Conservation (phyloP, 2,329 filamentous ascomycete species). For the Colletotrichum orchidophilum region DNA sequence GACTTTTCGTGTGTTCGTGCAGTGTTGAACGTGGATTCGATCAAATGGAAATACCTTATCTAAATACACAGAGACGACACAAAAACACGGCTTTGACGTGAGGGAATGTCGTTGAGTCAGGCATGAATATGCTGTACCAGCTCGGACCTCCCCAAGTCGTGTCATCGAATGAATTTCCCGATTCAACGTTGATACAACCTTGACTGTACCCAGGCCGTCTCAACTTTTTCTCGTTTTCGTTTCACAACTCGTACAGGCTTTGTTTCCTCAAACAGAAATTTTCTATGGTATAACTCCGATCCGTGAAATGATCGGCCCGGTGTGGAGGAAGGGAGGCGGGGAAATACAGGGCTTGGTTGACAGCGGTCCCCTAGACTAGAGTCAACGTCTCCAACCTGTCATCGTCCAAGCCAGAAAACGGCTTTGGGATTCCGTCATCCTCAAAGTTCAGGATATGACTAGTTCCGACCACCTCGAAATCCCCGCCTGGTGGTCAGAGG, state of each 20-base stretch:
- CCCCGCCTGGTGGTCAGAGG: not conserved
- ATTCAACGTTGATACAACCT: constrained; percentile 19
- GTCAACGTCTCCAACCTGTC: not conserved
- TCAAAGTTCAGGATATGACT: not conserved
- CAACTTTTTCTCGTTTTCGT: constrained; percentile 24
- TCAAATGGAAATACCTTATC: not conserved
- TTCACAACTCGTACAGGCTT: constrained; percentile 24
- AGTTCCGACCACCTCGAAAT: not conserved
- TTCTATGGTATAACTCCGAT: not conserved
- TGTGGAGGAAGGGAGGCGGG: not conserved
- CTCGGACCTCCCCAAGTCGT: constrained; percentile 4
- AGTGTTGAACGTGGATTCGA: no score
- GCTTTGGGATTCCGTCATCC: not conserved
- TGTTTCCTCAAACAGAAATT: constrained; percentile 8
- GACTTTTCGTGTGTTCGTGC: no score
- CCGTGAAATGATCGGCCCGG: not conserved
- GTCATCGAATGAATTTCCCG: constrained; percentile 21
- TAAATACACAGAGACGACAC: not conserved
- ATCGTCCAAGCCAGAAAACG: not conserved
- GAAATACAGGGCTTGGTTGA: not conserved
- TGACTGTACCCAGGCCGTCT: constrained; percentile 14
- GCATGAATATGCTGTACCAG: not conserved
- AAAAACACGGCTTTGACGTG: no score
- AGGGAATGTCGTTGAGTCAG: not conserved
- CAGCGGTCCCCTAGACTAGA: not conserved